Percentiles rank a stretch among this genome's conserved stretches.
phyloP scores from a whole-genome alignment of 176 grass and related monocot genomes.

The Thinopyrum elongatum region DNA sequence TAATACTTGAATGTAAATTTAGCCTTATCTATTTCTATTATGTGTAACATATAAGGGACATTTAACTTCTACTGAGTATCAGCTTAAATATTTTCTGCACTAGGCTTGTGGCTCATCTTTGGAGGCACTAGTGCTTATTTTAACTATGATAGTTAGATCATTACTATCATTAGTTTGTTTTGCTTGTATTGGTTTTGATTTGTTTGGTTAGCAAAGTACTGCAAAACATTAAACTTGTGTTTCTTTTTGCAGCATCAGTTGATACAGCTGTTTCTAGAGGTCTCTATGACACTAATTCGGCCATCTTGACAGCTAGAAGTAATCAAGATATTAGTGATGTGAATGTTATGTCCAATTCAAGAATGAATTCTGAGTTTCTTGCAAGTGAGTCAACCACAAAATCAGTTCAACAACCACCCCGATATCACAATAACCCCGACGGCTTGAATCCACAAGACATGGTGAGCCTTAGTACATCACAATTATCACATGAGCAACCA shows the following conservation, averaged over 20 bases:
- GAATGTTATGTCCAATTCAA: conserved; percentile 45
- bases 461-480: conserved; percentile 45
- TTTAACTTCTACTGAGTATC: conserved; percentile 1
- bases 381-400: conserved; percentile 42
- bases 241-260: conserved; percentile 19
- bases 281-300: conserved; percentile 33
- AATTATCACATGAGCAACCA: conserved; percentile 38
- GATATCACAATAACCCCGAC: conserved; percentile 41
- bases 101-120: conserved; percentile 9
- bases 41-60: conserved; percentile 5
- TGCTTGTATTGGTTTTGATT: background rate
- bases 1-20: background rate
- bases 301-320: conserved; percentile 40
- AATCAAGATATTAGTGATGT: conserved; percentile 32
- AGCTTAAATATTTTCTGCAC: background rate
- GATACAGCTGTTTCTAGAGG: conserved; percentile 40
- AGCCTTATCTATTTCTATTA: background rate
- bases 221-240: background rate
- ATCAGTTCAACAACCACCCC: conserved; percentile 39
- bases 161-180: conserved; percentile 1
- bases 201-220: conserved; percentile 3
- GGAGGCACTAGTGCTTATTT: conserved; percentile 20
- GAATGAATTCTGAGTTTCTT: conserved; percentile 19
- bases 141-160: background rate
- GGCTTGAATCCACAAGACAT: conserved; percentile 50